A percentile compares a stretch with the other conserved stretches of the same genome.
These are phyloP conservation scores for Blastocystis sp. DNA, from an alignment of 352 stramenopile genomes.

Conservation along the genomic window DNA sequence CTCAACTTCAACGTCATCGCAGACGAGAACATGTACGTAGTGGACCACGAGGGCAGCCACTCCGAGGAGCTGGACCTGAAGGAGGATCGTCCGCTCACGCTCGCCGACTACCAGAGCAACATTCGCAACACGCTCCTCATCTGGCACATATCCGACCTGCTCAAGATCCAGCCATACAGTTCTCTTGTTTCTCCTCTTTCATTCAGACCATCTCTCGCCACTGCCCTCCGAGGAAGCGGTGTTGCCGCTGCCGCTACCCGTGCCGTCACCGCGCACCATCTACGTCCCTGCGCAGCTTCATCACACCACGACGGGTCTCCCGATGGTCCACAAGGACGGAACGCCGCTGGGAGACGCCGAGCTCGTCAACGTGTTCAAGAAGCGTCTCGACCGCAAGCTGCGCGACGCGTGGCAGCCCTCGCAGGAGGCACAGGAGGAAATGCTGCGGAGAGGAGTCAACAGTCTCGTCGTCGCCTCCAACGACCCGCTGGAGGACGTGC, in stretches of 20 bases:
- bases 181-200: not conserved
- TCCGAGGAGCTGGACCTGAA: too few relatives aligned
- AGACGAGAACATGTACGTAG: not conserved
- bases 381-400: not conserved
- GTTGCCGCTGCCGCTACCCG: not conserved
- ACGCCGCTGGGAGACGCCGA: not conserved
- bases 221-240: not conserved
- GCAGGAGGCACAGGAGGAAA: not conserved
- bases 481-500: constrained; percentile 46
- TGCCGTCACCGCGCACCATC: not conserved
- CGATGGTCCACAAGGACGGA: constrained; percentile 29
- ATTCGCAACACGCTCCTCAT: constrained; percentile 45
- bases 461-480: constrained; percentile 53
- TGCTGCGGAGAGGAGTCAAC: not conserved
- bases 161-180: not conserved
- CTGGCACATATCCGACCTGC: constrained; percentile 30
- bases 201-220: not conserved
- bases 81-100: not conserved
- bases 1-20: constrained; percentile 39
- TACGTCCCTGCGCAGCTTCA: not conserved
- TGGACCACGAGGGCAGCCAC: not conserved
- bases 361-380: constrained; percentile 22
- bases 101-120: not conserved
- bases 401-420: constrained; percentile 32
- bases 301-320: not conserved